These are phyloP conservation scores for Rhizopus sp. DNA, from an alignment of 371 early-diverging fungal species.

Conservation along the genomic window DNA sequence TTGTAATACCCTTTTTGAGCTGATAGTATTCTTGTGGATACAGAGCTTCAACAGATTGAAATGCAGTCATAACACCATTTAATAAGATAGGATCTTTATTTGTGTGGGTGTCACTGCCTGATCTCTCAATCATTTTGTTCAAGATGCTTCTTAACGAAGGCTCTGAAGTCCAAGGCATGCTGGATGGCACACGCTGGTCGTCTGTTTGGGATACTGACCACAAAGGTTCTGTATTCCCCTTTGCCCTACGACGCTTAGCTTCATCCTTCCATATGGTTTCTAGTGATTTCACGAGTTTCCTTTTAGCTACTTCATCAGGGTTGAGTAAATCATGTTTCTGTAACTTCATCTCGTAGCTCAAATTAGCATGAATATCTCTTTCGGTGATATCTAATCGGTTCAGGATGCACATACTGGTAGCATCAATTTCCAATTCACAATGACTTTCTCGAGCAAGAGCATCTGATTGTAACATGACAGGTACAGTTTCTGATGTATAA, in stretches of 20 bases:
- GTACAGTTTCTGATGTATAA: constrained; percentile 33
- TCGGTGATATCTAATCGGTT: constrained; percentile 65
- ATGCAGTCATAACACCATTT: constrained; percentile 41
- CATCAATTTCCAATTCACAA: constrained; percentile 83
- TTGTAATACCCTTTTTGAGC: neutral
- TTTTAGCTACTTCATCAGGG: constrained; percentile 4
- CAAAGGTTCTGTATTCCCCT: constrained; percentile 13
- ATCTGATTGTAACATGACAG: constrained; percentile 23
- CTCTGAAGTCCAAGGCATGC: constrained; percentile 27
- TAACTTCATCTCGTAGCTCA: constrained; percentile 12
- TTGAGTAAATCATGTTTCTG: constrained; percentile 1
- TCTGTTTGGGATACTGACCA: constrained; percentile 20
- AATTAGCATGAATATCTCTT: constrained; percentile 51
- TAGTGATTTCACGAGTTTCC: constrained; percentile 60
- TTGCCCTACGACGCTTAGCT: constrained; percentile 19
- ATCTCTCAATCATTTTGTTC: constrained; percentile 10
- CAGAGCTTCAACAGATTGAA: constrained; percentile 48
- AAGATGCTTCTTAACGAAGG: constrained; percentile 13
- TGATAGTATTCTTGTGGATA: constrained; percentile 30
- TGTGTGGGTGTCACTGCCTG: neutral
- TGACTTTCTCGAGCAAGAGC: constrained; percentile 47
- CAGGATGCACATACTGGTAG: constrained; percentile 59
- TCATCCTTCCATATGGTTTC: constrained; percentile 62
- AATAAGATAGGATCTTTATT: neutral
- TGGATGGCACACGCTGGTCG: constrained; percentile 7